A percentile compares a stretch with the other conserved stretches of the same genome.
Evolutionary conservation across 192 early-diverging fungal species (phyloP).

Genomic region (Entomortierella chlamydospora): DNA sequence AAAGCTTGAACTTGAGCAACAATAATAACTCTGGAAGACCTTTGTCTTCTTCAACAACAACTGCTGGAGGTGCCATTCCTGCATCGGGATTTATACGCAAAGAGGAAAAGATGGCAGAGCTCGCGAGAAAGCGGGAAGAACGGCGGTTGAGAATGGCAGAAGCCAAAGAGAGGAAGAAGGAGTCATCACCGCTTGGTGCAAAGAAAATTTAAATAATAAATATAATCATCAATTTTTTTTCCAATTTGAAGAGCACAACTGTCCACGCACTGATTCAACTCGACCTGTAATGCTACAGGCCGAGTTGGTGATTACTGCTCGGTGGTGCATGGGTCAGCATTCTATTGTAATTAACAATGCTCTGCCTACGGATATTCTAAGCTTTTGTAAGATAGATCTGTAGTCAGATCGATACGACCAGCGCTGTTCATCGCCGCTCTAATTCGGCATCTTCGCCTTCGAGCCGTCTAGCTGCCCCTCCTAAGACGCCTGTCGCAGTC

Average conservation of each 20-base stretch:
- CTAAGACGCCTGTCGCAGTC: slow-evolving; percentile 36
- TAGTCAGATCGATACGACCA: too few species aligned
- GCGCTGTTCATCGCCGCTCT: slow-evolving; percentile 11
- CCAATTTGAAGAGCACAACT: too few species aligned
- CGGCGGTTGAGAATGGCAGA: slow-evolving; percentile 62
- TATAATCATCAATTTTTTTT: background rate
- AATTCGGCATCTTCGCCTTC: slow-evolving; percentile 43
- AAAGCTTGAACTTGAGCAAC: slow-evolving; percentile 16
- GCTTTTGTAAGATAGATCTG: too few species aligned
- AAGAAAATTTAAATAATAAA: slow-evolving; percentile 55
- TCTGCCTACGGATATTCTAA: too few species aligned
- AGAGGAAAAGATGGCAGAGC: slow-evolving; percentile 62
- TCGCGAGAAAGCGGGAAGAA: slow-evolving; percentile 66
- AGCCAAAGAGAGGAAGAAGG: slow-evolving; percentile 56
- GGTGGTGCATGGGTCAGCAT: too few species aligned
- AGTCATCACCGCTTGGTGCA: slow-evolving; percentile 53
- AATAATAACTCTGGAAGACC: background rate
- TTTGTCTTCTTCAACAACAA: slow-evolving; percentile 5
- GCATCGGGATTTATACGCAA: slow-evolving; percentile 37
- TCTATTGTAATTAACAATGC: too few species aligned
- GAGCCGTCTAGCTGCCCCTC: slow-evolving; percentile 42
- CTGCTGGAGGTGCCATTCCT: background rate
- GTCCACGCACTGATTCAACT: too few species aligned
- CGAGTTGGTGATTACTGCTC: too few species aligned
- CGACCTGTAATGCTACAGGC: too few species aligned